Base-by-base conservation (phyloP, 2,329 filamentous ascomycete species). In the Talaromyces sp. region DNA sequence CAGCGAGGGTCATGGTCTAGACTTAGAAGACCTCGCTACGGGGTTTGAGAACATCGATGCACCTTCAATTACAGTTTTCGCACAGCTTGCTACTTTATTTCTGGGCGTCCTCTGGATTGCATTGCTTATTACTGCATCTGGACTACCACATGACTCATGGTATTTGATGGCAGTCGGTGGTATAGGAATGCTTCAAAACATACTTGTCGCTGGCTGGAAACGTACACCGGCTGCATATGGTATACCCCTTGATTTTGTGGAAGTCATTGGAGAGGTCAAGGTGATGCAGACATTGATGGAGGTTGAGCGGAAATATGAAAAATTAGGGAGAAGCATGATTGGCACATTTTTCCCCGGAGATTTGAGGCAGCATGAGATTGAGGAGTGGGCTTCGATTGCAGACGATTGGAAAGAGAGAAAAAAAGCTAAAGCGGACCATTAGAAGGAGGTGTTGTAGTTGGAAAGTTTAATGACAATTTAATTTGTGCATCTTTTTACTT, bases 21-120 rank as follows among this genome's bases (percentile, higher is more conserved):
- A 80, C 61, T 66, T 81, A 2, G 79, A 80, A 62, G 76, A 76
- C 58, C 63, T 81, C 2, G 75, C 76, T 7, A 62, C 69, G 2
- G 70, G 66, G 17, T 62, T 61, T 50, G 38, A 52, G 5, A 66
- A 62, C 12, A 58, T 65, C 7, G 61, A 65, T 48, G 21, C 56
- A 19, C 59, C 59, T 12, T 53, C 61, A 57, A 51, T 58, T 2
- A 57, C 60, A 14, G 51, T 54, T 38, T 50, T 56, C 1, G 70
- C 69, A 17, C 59, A 71, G 6, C 35, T 66, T 2, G 56, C 60
- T 8, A 64, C 67, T 11, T 56, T 70, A 6, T 29, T 67, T 1
- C 62, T 76, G 12, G 69, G 74, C 1, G 48, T 71, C 0, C 38
- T 77, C 9, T 80, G 77, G 79, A 65, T 78, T 2, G 63, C 72